A percentile compares a stretch with the other conserved stretches of the same genome.
phyloP scores from a whole-genome alignment of 495 filamentous ascomycete species.

The Letharia columbiana region DNA sequence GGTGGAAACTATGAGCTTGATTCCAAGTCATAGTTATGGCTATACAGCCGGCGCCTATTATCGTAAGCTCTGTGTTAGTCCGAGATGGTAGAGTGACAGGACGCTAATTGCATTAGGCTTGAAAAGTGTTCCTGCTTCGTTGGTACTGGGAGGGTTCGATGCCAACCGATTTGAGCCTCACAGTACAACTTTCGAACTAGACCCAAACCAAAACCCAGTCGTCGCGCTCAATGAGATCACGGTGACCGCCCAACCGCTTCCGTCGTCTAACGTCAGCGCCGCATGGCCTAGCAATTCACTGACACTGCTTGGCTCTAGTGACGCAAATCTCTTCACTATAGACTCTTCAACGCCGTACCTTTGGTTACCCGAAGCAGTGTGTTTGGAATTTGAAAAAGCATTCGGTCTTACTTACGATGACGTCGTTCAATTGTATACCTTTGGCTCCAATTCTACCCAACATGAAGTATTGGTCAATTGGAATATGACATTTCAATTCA shows the following conservation, averaged over 20 bases:
- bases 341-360: slow-evolving; percentile 61
- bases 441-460: slow-evolving; percentile 29
- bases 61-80: slow-evolving; percentile 28
- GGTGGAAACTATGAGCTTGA: slow-evolving; percentile 41
- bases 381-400: slow-evolving; percentile 51
- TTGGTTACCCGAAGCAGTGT: slow-evolving; percentile 56
- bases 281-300: slow-evolving; percentile 35
- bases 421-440: slow-evolving; percentile 40
- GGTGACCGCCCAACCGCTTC: slow-evolving; percentile 35
- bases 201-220: slow-evolving; percentile 40
- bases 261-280: slow-evolving; percentile 30
- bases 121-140: slow-evolving; percentile 44
- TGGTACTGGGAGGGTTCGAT: slow-evolving; percentile 60
- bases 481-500: slow-evolving; percentile 46
- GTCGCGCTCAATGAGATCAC: slow-evolving; percentile 49
- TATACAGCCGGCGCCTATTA: slow-evolving; percentile 62
- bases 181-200: slow-evolving; percentile 45
- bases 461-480: slow-evolving; percentile 22
- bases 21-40: slow-evolving; percentile 56
- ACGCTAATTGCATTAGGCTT: slow-evolving; percentile 26
- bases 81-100: slow-evolving; percentile 13
- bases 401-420: slow-evolving; percentile 52
- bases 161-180: slow-evolving; percentile 48
- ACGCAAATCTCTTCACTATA: slow-evolving; percentile 46
- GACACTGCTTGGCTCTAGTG: slow-evolving; percentile 36